Percentiles rank a stretch among this genome's conserved stretches.
phyloP scores from a whole-genome alignment of 768 basidiomycete genomes.

The Xerocomellus dryophilus region DNA sequence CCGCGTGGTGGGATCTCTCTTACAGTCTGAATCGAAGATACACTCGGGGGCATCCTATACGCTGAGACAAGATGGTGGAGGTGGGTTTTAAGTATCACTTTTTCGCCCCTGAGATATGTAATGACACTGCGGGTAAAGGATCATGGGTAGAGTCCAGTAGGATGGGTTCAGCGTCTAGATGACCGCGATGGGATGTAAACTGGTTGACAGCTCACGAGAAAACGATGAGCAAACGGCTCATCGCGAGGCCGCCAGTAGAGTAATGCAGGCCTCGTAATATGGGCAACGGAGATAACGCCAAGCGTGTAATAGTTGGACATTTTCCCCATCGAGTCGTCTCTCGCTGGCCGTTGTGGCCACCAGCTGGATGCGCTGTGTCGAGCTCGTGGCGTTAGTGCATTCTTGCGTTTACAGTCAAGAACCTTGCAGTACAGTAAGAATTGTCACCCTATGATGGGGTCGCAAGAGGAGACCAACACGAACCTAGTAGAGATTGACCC shows the following conservation, averaged over 20 bases:
- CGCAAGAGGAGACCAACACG: no score
- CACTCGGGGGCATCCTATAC: constrained; percentile 5
- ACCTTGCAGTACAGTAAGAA: neutral
- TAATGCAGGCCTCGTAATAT: neutral
- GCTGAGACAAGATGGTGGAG: neutral
- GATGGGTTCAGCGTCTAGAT: neutral
- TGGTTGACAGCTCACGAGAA: neutral
- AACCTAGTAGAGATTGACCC: no score
- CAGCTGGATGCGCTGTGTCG: neutral
- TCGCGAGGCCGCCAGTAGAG: neutral
- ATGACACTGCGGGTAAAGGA: neutral
- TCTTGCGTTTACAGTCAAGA: neutral
- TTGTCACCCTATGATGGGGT: neutral
- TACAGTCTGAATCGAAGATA: neutral
- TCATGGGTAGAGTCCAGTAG: neutral
- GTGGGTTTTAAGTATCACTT: neutral
- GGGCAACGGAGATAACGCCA: neutral
- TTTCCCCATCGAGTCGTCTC: neutral
- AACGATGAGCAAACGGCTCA: neutral
- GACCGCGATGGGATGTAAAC: neutral
- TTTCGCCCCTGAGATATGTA: neutral
- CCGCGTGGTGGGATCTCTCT: neutral
- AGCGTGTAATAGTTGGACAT: no score
- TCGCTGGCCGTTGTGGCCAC: neutral
- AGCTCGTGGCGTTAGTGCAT: neutral